phyloP scores from a whole-genome alignment of 2,329 filamentous ascomycete genomes.

The Aspergillus eucalypticola region DNA sequence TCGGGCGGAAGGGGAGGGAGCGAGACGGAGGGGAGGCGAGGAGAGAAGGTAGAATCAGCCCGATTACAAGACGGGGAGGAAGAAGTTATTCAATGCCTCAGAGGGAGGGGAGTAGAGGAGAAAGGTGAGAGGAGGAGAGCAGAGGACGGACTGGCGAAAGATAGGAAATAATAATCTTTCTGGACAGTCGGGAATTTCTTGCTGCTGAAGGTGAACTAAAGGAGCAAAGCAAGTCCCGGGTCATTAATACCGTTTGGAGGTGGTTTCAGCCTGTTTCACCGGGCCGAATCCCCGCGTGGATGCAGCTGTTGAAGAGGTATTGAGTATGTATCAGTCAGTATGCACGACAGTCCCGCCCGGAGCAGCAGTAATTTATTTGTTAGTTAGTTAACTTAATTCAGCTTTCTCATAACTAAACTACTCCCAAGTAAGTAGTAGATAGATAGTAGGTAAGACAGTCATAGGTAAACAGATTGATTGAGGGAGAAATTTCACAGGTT shows the following conservation, averaged over 20 bases:
- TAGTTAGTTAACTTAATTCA: too few relatives aligned
- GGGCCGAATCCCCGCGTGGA: neutral
- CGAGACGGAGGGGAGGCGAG: conserved; percentile 7
- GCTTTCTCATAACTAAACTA: too few relatives aligned
- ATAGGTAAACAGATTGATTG: neutral
- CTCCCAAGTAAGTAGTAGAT: too few relatives aligned
- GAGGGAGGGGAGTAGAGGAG: neutral
- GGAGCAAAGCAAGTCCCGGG: neutral
- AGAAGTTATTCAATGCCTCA: conserved; percentile 5
- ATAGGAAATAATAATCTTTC: conserved; percentile 10
- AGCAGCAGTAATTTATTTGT: neutral
- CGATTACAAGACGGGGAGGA: neutral
- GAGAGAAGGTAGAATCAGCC: conserved; percentile 1
- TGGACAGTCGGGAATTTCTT: conserved; percentile 11
- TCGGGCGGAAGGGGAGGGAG: neutral
- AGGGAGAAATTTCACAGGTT: too few relatives aligned
- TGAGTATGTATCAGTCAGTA: neutral
- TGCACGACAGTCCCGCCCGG: neutral
- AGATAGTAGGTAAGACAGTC: neutral
- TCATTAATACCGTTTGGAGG: neutral
- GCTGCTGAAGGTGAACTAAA: conserved; percentile 12
- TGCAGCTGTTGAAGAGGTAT: neutral
- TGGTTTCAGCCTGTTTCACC: neutral
- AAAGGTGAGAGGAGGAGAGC: conserved; percentile 7
- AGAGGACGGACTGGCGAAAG: conserved; percentile 2